These are phyloP conservation scores for Bisporella sp. DNA, from an alignment of 2,329 filamentous ascomycete species.

Conservation along the genomic window DNA sequence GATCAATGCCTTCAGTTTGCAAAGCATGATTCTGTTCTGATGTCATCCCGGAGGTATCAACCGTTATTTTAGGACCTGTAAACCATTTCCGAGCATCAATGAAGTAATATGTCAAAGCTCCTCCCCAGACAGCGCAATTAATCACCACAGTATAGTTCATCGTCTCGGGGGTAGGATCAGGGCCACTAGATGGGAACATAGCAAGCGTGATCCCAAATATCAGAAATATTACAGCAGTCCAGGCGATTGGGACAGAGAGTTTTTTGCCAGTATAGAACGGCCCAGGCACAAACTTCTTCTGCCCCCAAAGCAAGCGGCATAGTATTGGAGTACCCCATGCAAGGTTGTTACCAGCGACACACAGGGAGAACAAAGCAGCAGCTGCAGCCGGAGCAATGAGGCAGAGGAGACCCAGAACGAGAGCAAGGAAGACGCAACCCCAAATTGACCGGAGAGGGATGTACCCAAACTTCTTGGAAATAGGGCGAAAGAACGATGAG, in stretches of 20 bases:
- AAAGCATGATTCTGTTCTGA: conserved; percentile 22
- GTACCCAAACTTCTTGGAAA: conserved; percentile 43
- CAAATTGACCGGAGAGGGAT: conserved; percentile 51
- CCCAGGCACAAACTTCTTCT: conserved; percentile 48
- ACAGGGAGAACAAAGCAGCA: conserved; percentile 51
- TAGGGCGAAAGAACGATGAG: conserved; percentile 47
- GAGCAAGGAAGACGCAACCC: conserved; percentile 42
- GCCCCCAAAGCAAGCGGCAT: conserved; percentile 50
- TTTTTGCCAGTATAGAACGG: conserved; percentile 49
- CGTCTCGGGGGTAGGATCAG: conserved; percentile 38
- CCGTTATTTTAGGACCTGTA: conserved; percentile 50
- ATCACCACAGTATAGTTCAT: conserved; percentile 63
- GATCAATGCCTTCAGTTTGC: conserved; percentile 17
- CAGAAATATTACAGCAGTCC: conserved; percentile 45
- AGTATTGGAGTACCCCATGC: conserved; percentile 54
- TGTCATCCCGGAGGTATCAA: conserved; percentile 32
- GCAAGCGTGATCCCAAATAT: conserved; percentile 46
- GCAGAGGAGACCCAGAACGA: conserved; percentile 48
- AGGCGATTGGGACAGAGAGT: conserved; percentile 45
- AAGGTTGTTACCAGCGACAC: conserved; percentile 53
- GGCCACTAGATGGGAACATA: conserved; percentile 52
- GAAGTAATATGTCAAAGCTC: conserved; percentile 47
- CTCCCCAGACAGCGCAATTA: conserved; percentile 51
- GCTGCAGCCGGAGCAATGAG: conserved; percentile 52
- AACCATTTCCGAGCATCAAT: conserved; percentile 53